phyloP scores from a whole-genome alignment of 106 monocot genomes.

The Allium fistulosum region DNA sequence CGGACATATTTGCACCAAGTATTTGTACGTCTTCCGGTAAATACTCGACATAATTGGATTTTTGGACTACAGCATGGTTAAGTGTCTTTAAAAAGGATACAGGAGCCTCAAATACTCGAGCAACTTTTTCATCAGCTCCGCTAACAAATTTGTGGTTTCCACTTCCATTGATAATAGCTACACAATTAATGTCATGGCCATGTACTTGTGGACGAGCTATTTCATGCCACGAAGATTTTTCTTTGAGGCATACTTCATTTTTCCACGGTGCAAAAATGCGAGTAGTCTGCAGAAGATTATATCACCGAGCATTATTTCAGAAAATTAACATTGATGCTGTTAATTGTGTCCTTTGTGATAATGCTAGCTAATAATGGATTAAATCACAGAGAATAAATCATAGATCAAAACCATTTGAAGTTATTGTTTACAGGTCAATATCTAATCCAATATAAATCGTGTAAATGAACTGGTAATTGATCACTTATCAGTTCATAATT shows the following conservation, averaged over 20 bases:
- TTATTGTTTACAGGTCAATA: too few species aligned
- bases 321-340: too few species aligned
- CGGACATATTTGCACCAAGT: constrained; percentile 99
- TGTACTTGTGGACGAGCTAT: constrained; percentile 98
- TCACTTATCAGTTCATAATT: too few species aligned
- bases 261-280: constrained; percentile 85
- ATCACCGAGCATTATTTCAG: background rate
- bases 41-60: constrained; percentile 29
- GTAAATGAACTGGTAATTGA: too few species aligned
- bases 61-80: constrained; percentile 32
- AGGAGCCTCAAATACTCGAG: constrained; percentile 93
- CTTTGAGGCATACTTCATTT: constrained; percentile 14
- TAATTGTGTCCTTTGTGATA: too few species aligned
- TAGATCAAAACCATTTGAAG: too few species aligned
- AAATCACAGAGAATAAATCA: too few species aligned
- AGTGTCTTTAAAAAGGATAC: constrained; percentile 91
- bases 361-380: too few species aligned
- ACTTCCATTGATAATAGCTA: constrained; percentile 52
- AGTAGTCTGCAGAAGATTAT: constrained; percentile 54
- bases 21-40: constrained; percentile 53
- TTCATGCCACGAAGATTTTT: constrained; percentile 66
- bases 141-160: constrained; percentile 94
- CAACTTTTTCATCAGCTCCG: constrained; percentile 99
- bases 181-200: constrained; percentile 97
- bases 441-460: too few species aligned